A percentile compares a stretch with the other conserved stretches of the same genome.
Evolutionary conservation across 768 basidiomycete species (phyloP).

Genomic region (Tricholoma sp.): DNA sequence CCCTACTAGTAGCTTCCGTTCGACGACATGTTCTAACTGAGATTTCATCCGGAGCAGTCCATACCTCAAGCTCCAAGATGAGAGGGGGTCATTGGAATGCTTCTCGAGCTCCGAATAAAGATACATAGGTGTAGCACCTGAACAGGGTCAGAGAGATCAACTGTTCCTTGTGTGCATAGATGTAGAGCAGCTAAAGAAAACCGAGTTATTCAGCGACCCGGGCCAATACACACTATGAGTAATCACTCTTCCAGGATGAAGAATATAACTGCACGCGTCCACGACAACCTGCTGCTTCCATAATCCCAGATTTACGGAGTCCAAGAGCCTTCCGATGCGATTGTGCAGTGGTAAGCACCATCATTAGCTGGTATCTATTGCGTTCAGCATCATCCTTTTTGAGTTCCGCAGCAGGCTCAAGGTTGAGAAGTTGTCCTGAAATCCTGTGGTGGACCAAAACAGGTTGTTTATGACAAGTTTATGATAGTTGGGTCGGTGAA

Average conservation of each 20-base stretch:
- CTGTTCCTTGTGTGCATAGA: constrained; percentile 3
- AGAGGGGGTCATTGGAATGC: neutral
- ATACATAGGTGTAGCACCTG: constrained; percentile 5
- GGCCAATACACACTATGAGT: neutral
- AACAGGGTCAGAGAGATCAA: constrained; percentile 5
- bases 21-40: neutral
- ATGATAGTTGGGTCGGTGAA: neutral
- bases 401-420: neutral
- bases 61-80: neutral
- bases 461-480: too few species aligned
- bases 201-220: neutral
- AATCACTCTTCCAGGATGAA: neutral
- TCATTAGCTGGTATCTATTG: neutral
- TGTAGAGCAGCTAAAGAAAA: neutral
- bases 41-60: neutral
- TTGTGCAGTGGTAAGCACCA: constrained; percentile 1
- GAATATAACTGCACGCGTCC: neutral
- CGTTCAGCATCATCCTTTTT: neutral
- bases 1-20: neutral
- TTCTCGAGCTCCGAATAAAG: constrained; percentile 7
- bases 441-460: neutral
- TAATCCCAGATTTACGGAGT: neutral
- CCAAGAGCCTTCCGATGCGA: neutral
- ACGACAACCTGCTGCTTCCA: neutral
- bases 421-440: neutral